Percentiles rank a stretch among this genome's conserved stretches.
phyloP scores from a whole-genome alignment of 1,139 yeast species.

The Sugiyamaella sp. region DNA sequence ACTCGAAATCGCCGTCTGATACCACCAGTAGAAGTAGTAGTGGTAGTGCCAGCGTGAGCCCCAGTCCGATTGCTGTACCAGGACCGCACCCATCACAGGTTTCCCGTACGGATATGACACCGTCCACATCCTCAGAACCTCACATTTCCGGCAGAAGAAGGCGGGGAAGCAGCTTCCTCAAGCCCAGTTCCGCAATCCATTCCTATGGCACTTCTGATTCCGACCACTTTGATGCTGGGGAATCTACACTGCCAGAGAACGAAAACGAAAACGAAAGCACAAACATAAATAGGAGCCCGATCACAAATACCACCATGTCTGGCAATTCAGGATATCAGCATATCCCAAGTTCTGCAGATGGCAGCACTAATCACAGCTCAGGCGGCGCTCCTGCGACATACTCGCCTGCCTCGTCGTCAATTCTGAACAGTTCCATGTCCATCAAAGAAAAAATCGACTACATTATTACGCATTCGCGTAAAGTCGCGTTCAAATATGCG shows the following conservation, averaged over 20 bases:
- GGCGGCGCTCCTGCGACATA: not conserved
- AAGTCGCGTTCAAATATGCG: slow-evolving; percentile 52
- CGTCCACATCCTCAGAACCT: slow-evolving; percentile 10
- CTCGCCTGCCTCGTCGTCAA: slow-evolving; percentile 7
- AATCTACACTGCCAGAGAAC: not conserved
- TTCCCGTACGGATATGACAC: not conserved
- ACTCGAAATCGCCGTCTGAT: too few relatives aligned
- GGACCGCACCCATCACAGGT: not conserved
- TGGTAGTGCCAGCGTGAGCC: not conserved
- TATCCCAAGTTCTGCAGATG: not conserved
- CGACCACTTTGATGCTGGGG: not conserved
- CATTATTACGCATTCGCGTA: slow-evolving; percentile 23
- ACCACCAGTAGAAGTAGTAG: too few relatives aligned
- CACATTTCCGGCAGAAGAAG: slow-evolving; percentile 4
- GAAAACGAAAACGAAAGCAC: too few relatives aligned
- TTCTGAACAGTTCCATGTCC: slow-evolving; percentile 8
- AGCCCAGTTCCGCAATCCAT: not conserved
- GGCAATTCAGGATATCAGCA: slow-evolving; percentile 1
- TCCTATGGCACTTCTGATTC: slow-evolving; percentile 5
- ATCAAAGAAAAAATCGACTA: slow-evolving; percentile 28
- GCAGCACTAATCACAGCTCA: not conserved
- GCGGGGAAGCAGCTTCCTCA: slow-evolving; percentile 4
- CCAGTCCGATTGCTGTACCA: not conserved
- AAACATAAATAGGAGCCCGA: too few relatives aligned
- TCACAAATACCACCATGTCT: not conserved